Conservation (phyloP, 192 early-diverging fungal genomes). For the Podochytrium sp. region DNA sequence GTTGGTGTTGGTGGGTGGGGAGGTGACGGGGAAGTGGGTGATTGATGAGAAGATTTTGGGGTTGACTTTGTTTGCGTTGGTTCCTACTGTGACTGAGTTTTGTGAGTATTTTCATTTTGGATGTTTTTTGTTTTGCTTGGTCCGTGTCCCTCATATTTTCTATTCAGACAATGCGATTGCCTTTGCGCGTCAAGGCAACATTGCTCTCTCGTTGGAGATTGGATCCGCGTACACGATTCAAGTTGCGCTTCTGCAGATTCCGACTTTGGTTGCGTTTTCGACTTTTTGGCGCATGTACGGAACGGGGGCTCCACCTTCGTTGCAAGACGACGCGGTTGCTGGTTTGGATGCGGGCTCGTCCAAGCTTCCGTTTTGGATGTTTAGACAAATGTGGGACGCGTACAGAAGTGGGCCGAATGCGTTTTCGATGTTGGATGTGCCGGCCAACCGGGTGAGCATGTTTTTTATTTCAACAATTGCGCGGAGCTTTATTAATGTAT, state of each 20-base stretch:
- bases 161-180: slow-evolving; percentile 76
- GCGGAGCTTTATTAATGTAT: background rate
- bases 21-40: slow-evolving; percentile 27
- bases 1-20: background rate
- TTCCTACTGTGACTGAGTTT: slow-evolving; percentile 97
- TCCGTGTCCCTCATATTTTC: no score
- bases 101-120: slow-evolving; percentile 36
- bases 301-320: background rate
- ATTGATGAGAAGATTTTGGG: slow-evolving; percentile 91
- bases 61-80: slow-evolving; percentile 90
- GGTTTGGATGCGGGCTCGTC: background rate
- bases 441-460: background rate
- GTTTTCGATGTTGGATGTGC: background rate
- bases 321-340: background rate
- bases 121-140: background rate
- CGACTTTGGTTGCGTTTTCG: slow-evolving; percentile 87
- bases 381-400: background rate
- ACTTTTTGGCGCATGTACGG: slow-evolving; percentile 33
- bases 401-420: background rate
- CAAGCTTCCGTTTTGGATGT: slow-evolving; percentile 8
- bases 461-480: background rate
- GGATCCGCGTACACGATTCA: slow-evolving; percentile 95
- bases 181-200: slow-evolving; percentile 89
- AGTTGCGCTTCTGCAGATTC: slow-evolving; percentile 93
- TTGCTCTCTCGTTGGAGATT: slow-evolving; percentile 83